These are phyloP conservation scores for Blastocystis hominis DNA, from an alignment of 352 stramenopile species.

Conservation along the genomic window DNA sequence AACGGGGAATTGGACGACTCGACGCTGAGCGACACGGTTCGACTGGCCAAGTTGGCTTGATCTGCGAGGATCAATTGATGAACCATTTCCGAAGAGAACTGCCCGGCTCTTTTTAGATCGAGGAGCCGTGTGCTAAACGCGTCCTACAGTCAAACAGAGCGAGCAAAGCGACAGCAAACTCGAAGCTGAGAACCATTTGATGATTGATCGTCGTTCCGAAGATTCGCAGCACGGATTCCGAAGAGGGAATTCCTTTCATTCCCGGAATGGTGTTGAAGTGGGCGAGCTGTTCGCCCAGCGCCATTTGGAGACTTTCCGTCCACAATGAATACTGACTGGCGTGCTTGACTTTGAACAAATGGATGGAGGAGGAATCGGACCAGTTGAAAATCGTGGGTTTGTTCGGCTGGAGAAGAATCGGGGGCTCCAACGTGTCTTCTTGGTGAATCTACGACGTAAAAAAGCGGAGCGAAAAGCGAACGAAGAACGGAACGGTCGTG, in stretches of 20 bases:
- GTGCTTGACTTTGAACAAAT: neutral
- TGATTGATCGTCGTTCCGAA: neutral
- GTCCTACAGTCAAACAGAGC: neutral
- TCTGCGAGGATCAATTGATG: neutral
- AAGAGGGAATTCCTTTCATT: neutral
- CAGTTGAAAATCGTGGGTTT: neutral
- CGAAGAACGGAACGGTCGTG: neutral
- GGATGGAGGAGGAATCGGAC: neutral
- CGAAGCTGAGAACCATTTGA: neutral
- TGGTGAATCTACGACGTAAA: neutral
- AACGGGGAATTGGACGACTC: neutral
- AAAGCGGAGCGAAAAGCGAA: neutral
- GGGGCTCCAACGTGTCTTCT: neutral
- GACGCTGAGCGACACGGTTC: neutral
- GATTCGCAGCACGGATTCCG: constrained; percentile 12
- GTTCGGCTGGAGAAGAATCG: neutral
- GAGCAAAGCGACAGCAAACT: neutral
- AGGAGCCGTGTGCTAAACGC: neutral
- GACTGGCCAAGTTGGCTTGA: neutral
- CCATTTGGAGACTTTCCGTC: neutral
- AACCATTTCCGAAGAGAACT: neutral
- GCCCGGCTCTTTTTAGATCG: neutral
- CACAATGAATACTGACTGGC: neutral
- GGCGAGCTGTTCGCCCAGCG: constrained; percentile 13
- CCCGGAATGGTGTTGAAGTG: neutral